Evolutionary conservation across 2,329 filamentous ascomycete species (phyloP).

Genomic region (Penicillium sp.): DNA sequence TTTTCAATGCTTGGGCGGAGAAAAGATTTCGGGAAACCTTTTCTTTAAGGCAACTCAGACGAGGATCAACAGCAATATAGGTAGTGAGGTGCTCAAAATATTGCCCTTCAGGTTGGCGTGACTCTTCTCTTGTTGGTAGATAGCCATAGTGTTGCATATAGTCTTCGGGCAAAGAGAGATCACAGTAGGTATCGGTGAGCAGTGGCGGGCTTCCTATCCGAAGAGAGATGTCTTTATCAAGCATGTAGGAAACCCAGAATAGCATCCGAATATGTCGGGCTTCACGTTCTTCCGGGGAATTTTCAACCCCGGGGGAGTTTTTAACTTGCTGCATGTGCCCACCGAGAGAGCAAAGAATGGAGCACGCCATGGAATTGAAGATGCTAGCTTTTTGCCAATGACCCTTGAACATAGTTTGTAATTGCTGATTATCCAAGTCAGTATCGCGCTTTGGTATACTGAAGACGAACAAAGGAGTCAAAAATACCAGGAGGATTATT

Average conservation of each 20-base stretch:
- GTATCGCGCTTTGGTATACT: not conserved
- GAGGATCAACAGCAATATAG: not conserved
- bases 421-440: slow-evolving; percentile 8
- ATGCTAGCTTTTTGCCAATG: slow-evolving; percentile 15
- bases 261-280: slow-evolving; percentile 9
- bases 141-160: slow-evolving; percentile 6
- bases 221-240: slow-evolving; percentile 15
- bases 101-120: not conserved
- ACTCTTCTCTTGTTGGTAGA: not conserved
- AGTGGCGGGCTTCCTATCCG: slow-evolving; percentile 16
- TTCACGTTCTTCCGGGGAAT: slow-evolving; percentile 1
- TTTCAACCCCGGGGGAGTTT: not conserved
- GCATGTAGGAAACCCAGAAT: slow-evolving; percentile 17
- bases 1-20: slow-evolving; percentile 12
- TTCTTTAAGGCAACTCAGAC: slow-evolving; percentile 15
- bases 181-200: slow-evolving; percentile 17
- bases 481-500: slow-evolving; percentile 14
- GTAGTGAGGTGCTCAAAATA: not conserved
- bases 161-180: slow-evolving; percentile 4
- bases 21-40: slow-evolving; percentile 15
- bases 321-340: slow-evolving; percentile 3
- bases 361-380: slow-evolving; percentile 16
- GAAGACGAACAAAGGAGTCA: not conserved
- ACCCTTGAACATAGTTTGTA: slow-evolving; percentile 8
- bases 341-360: slow-evolving; percentile 13